These are phyloP conservation scores for Trichoderma reesei DNA, from an alignment of 495 filamentous ascomycete species.

Conservation along the genomic window DNA sequence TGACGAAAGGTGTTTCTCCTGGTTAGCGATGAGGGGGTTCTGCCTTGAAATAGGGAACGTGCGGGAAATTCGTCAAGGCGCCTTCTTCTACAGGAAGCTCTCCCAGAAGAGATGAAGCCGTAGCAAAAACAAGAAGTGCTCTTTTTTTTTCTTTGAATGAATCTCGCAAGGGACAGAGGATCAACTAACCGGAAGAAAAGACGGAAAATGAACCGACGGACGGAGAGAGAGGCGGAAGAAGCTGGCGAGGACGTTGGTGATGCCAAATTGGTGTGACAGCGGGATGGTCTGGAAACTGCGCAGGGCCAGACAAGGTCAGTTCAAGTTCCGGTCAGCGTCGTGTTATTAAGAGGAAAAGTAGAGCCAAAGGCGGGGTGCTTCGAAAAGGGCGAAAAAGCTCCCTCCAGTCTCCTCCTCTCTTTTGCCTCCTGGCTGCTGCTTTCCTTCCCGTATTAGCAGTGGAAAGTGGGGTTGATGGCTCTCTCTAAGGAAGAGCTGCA, in stretches of 20 bases:
- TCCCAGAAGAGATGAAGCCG: too few relatives aligned
- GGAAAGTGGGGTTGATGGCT: background rate
- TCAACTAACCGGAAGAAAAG: background rate
- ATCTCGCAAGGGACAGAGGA: background rate
- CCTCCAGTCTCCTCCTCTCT: background rate
- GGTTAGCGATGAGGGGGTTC: constrained; percentile 6
- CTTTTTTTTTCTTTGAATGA: background rate
- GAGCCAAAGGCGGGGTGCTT: background rate
- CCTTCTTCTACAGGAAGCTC: background rate
- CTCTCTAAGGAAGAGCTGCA: background rate
- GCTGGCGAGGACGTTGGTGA: background rate
- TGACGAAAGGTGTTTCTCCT: background rate
- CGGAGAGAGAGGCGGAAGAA: background rate
- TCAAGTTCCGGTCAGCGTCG: too few relatives aligned
- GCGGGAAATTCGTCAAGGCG: constrained; percentile 4
- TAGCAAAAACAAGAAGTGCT: too few relatives aligned
- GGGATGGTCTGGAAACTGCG: constrained; percentile 1
- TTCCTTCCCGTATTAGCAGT: background rate
- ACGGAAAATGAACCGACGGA: background rate
- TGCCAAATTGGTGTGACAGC: constrained; percentile 9
- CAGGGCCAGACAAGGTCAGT: background rate
- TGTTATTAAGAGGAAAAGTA: background rate
- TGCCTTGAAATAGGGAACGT: background rate
- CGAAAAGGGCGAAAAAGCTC: constrained; percentile 1
- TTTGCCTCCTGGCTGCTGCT: background rate